Evolutionary conservation across 768 basidiomycete species (phyloP).

Genomic region (Astraeus odoratus): DNA sequence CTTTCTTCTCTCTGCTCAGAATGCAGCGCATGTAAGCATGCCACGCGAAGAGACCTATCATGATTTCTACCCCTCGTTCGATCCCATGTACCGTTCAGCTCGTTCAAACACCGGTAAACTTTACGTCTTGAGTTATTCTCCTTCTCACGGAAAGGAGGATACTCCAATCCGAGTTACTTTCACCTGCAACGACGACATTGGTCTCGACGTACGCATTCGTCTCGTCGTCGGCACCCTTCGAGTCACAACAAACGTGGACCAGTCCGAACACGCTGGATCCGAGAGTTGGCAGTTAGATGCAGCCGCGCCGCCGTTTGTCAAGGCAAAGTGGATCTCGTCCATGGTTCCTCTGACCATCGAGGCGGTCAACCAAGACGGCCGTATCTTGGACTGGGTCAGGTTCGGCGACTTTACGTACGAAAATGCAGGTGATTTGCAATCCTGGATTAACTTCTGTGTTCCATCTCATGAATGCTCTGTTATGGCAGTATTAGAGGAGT

Average conservation of each 20-base stretch:
- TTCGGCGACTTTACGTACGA: conserved; percentile 71
- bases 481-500: conserved; percentile 7
- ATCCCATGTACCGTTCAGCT: conserved; percentile 24
- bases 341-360: conserved; percentile 55
- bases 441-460: background rate
- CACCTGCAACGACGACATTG: conserved; percentile 23
- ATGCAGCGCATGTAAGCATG: background rate
- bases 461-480: background rate
- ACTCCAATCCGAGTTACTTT: conserved; percentile 57
- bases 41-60: background rate
- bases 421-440: conserved; percentile 32
- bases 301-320: conserved; percentile 47
- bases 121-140: conserved; percentile 58
- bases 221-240: conserved; percentile 68
- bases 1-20: background rate
- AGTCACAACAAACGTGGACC: conserved; percentile 58
- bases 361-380: conserved; percentile 48
- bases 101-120: conserved; percentile 49
- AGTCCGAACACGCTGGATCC: conserved; percentile 38
- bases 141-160: conserved; percentile 56
- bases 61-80: background rate
- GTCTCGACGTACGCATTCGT: conserved; percentile 48
- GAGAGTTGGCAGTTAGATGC: conserved; percentile 64
- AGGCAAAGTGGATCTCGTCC: conserved; percentile 29
- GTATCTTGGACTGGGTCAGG: conserved; percentile 53